Percentiles rank a stretch among this genome's conserved stretches.
phyloP scores from a whole-genome alignment of 2,329 filamentous ascomycete genomes.

The Fusarium sp. region DNA sequence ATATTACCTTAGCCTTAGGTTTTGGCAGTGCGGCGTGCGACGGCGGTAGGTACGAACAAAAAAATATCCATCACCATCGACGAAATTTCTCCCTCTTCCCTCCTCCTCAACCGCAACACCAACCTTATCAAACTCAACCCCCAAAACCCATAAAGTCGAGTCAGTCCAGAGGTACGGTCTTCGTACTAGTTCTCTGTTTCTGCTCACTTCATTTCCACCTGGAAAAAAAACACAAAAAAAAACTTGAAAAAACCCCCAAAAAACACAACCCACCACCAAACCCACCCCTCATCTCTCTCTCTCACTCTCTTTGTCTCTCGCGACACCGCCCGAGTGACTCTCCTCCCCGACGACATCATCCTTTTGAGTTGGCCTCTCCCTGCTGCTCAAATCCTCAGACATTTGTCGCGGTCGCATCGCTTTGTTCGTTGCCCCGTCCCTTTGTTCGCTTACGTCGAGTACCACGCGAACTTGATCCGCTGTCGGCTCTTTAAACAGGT shows the following conservation, averaged over 20 bases:
- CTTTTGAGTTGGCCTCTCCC: constrained; percentile 41
- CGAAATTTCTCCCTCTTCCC: constrained; percentile 56
- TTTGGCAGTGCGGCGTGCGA: neutral
- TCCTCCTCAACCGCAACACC: constrained; percentile 60
- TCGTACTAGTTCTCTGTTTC: constrained; percentile 72
- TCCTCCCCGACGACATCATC: constrained; percentile 28
- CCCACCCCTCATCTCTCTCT: constrained; percentile 25
- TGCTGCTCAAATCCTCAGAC: constrained; percentile 43
- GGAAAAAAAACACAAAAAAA: constrained; percentile 70
- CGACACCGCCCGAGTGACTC: constrained; percentile 47
- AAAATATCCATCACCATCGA: constrained; percentile 48
- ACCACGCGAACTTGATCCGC: constrained; percentile 43
- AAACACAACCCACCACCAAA: constrained; percentile 52
- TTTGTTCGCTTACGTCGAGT: constrained; percentile 45
- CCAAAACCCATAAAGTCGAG: constrained; percentile 59
- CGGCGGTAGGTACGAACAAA: constrained; percentile 41
- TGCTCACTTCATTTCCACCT: constrained; percentile 63
- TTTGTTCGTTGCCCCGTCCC: constrained; percentile 47
- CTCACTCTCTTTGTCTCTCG: constrained; percentile 44
- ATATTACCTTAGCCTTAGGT: constrained; percentile 36
- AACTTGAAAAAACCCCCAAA: constrained; percentile 68
- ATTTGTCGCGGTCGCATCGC: constrained; percentile 36
- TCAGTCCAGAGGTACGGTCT: constrained; percentile 68
- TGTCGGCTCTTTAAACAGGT: constrained; percentile 39
- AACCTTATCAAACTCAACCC: constrained; percentile 60